Evolutionary conservation across 2,329 filamentous ascomycete genomes (phyloP).

Genomic region (Aurifilum marmelostoma): DNA sequence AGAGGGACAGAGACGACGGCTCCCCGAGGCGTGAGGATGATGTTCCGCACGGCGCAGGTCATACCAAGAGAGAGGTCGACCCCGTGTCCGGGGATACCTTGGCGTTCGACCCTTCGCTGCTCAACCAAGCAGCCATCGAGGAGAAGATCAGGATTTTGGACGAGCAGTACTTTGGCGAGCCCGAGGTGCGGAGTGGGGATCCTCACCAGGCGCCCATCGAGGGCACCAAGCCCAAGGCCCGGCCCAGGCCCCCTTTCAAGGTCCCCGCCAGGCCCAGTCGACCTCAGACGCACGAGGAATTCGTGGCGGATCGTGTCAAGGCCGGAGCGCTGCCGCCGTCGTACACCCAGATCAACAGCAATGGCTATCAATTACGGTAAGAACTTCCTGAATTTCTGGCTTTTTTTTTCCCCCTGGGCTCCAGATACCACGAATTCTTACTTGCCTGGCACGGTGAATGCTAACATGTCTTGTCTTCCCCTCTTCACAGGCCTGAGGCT

Average conservation of each 20-base stretch:
- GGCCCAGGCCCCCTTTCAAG: neutral
- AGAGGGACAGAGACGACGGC: constrained; percentile 11
- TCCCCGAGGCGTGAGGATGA: constrained; percentile 13
- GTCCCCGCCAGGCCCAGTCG: constrained; percentile 40
- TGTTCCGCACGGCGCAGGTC: neutral
- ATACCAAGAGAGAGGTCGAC: constrained; percentile 16
- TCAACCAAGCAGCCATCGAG: constrained; percentile 27
- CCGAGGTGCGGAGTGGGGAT: constrained; percentile 26
- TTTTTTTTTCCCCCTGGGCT: too few species aligned
- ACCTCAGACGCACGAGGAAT: constrained; percentile 59
- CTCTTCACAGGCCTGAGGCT: constrained; percentile 68
- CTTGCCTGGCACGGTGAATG: too few species aligned
- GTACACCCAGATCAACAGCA: constrained; percentile 49
- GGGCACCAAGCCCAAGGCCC: constrained; percentile 29
- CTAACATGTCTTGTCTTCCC: constrained; percentile 27
- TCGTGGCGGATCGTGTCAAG: constrained; percentile 49
- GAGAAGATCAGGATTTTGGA: constrained; percentile 34
- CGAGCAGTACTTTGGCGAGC: constrained; percentile 20
- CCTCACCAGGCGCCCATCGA: constrained; percentile 34
- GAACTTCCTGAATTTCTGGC: constrained; percentile 30
- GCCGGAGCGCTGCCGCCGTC: constrained; percentile 53
- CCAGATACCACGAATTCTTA: too few species aligned
- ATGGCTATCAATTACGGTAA: constrained; percentile 66
- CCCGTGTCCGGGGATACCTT: neutral
- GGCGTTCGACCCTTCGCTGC: constrained; percentile 16